Percentiles rank a stretch among this genome's conserved stretches.
These are phyloP conservation scores for Cyberlindnera petersonii DNA, from an alignment of 805 yeast genomes.

Conservation along the genomic window DNA sequence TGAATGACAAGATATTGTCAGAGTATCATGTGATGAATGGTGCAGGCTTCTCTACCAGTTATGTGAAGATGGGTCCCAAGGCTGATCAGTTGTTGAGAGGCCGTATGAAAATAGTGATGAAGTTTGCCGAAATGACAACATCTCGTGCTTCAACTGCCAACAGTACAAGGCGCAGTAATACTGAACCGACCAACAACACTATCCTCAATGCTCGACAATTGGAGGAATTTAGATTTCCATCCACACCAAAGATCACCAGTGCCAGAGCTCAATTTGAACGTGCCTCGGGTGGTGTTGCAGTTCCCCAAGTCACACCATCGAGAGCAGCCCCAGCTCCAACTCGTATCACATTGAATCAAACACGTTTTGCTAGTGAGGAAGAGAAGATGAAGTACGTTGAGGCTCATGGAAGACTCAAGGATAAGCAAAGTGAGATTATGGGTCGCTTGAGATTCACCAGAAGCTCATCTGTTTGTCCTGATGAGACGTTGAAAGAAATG, in stretches of 20 bases:
- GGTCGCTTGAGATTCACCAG: slow-evolving; percentile 34
- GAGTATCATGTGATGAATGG: slow-evolving; percentile 72
- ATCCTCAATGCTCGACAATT: slow-evolving; percentile 8
- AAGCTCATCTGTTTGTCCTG: slow-evolving; percentile 35
- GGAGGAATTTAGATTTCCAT: slow-evolving; percentile 22
- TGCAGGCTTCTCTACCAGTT: slow-evolving; percentile 78
- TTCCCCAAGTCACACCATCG: slow-evolving; percentile 10
- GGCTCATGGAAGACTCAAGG: slow-evolving; percentile 32
- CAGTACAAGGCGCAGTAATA: background rate
- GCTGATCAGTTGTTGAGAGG: slow-evolving; percentile 47
- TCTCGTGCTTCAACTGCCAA: slow-evolving; percentile 8
- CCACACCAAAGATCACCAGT: slow-evolving; percentile 23
- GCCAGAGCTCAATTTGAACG: slow-evolving; percentile 25
- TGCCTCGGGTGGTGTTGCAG: slow-evolving; percentile 19
- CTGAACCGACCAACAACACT: slow-evolving; percentile 1
- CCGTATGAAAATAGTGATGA: slow-evolving; percentile 44
- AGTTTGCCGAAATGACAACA: slow-evolving; percentile 34
- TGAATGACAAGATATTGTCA: slow-evolving; percentile 58
- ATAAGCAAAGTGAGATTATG: slow-evolving; percentile 40
- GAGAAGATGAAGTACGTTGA: slow-evolving; percentile 18
- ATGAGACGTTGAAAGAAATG: slow-evolving; percentile 48
- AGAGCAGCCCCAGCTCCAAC: slow-evolving; percentile 16
- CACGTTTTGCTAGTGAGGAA: slow-evolving; percentile 21
- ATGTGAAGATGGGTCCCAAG: slow-evolving; percentile 59
- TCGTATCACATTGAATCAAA: slow-evolving; percentile 23